A percentile compares a stretch with the other conserved stretches of the same genome.
Evolutionary conservation across 2,329 filamentous ascomycete species (phyloP).

Genomic region (Ambrosiella xylebori): DNA sequence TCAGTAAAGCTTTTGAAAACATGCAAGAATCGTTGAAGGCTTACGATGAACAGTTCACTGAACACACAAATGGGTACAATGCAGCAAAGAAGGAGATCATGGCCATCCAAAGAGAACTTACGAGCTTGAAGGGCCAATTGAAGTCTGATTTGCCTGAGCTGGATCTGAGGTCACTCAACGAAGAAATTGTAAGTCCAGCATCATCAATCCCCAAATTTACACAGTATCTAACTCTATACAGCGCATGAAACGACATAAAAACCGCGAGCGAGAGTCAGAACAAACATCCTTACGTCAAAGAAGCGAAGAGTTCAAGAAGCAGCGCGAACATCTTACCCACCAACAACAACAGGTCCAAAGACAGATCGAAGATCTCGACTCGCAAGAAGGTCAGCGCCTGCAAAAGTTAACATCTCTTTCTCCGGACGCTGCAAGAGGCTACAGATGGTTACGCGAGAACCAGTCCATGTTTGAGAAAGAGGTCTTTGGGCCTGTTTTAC

Average conservation of each 20-base stretch:
- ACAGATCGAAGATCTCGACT: conserved; percentile 46
- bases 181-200: conserved; percentile 43
- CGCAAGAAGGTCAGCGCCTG: conserved; percentile 57
- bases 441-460: conserved; percentile 69
- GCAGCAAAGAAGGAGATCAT: conserved; percentile 11
- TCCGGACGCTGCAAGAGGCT: conserved; percentile 49
- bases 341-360: conserved; percentile 21
- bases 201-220: background rate
- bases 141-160: conserved; percentile 49
- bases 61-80: conserved; percentile 19
- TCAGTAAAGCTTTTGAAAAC: background rate
- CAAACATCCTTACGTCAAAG: conserved; percentile 25
- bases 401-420: conserved; percentile 44
- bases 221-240: conserved; percentile 15
- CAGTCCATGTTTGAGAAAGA: conserved; percentile 51
- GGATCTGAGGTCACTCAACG: conserved; percentile 53
- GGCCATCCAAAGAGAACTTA: conserved; percentile 18
- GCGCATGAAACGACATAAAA: conserved; percentile 27
- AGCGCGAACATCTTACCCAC: background rate
- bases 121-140: conserved; percentile 33
- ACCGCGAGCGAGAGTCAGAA: conserved; percentile 34
- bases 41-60: conserved; percentile 11
- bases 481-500: conserved; percentile 64
- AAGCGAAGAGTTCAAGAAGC: conserved; percentile 24
- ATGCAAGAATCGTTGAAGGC: conserved; percentile 9